Percentiles rank a stretch among this genome's conserved stretches.
These are phyloP conservation scores for Lactarius trivialis DNA, from an alignment of 768 basidiomycete genomes.

Conservation along the genomic window DNA sequence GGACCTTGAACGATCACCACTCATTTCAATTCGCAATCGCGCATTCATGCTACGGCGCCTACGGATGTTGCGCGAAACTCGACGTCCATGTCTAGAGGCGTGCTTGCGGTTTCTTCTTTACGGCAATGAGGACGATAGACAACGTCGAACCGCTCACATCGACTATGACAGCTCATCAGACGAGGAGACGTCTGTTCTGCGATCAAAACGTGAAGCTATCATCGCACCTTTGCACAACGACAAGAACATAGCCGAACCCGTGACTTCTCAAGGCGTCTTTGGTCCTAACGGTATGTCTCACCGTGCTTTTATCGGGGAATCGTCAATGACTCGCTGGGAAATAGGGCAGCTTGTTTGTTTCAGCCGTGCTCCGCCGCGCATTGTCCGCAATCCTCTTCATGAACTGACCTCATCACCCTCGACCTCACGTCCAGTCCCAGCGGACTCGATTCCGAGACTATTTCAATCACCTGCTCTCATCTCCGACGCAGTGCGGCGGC, in stretches of 20 bases:
- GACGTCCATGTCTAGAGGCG: constrained; percentile 78
- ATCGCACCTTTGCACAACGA: constrained; percentile 52
- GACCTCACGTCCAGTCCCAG: constrained; percentile 17
- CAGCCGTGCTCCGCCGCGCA: constrained; percentile 68
- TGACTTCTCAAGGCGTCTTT: constrained; percentile 84
- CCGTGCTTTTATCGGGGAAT: neutral
- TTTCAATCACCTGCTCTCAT: constrained; percentile 62
- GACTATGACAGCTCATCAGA: constrained; percentile 65
- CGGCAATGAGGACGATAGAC: constrained; percentile 50
- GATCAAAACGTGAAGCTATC: constrained; percentile 44
- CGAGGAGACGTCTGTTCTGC: constrained; percentile 40
- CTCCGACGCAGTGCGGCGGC: constrained; percentile 64
- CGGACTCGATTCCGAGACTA: constrained; percentile 30
- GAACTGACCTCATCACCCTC: constrained; percentile 43
- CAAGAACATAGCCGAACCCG: constrained; percentile 77
- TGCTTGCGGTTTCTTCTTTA: constrained; percentile 80
- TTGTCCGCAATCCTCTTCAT: constrained; percentile 53
- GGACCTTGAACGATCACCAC: constrained; percentile 76
- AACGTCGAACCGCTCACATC: constrained; percentile 33
- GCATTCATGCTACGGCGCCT: constrained; percentile 75
- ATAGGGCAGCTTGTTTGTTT: constrained; percentile 83
- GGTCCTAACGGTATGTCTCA: constrained; percentile 68
- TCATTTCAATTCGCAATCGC: constrained; percentile 71
- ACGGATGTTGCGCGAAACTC: constrained; percentile 58
- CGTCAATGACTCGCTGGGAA: neutral